Evolutionary conservation across 1,284 basidiomycete genomes (phyloP).

Genomic region (Omphalotus olearius): DNA sequence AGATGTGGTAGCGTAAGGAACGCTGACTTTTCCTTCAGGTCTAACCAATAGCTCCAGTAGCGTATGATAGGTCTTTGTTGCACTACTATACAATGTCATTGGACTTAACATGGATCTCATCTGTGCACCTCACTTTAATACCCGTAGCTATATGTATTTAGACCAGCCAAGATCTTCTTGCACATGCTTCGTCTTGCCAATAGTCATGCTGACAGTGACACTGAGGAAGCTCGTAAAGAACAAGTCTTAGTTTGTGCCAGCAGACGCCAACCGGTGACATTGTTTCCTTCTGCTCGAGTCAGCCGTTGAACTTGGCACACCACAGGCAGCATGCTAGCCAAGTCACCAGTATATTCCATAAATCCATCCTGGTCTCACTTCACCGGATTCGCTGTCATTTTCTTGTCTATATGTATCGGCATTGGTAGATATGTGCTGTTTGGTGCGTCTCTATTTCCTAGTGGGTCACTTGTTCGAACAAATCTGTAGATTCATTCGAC

Average conservation of each 20-base stretch:
- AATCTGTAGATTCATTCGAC: constrained; percentile 59
- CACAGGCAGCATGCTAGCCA: constrained; percentile 18
- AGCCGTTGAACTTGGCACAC: too few relatives aligned
- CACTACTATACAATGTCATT: too few relatives aligned
- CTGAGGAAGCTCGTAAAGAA: too few relatives aligned
- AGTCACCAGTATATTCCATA: constrained; percentile 18
- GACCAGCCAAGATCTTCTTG: too few relatives aligned
- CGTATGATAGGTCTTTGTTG: background rate
- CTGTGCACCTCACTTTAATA: too few relatives aligned
- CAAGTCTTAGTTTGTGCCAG: too few relatives aligned
- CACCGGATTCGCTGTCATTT: constrained; percentile 35
- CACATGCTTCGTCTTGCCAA: too few relatives aligned
- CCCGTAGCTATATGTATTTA: too few relatives aligned
- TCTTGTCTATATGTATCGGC: constrained; percentile 38
- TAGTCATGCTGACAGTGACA: too few relatives aligned
- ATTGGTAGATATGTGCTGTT: constrained; percentile 40
- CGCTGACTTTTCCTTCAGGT: background rate
- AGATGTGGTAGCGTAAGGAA: background rate
- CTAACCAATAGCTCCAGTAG: constrained; percentile 5
- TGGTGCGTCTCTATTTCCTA: constrained; percentile 34
- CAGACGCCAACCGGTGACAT: too few relatives aligned
- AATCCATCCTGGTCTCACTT: constrained; percentile 56
- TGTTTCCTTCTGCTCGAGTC: too few relatives aligned
- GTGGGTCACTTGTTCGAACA: background rate
- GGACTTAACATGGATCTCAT: too few relatives aligned